Evolutionary conservation across 2,329 filamentous ascomycete genomes (phyloP), one percentile per base, ranked within the genome.

Genomic region (Fusarium begoniae): DNA sequence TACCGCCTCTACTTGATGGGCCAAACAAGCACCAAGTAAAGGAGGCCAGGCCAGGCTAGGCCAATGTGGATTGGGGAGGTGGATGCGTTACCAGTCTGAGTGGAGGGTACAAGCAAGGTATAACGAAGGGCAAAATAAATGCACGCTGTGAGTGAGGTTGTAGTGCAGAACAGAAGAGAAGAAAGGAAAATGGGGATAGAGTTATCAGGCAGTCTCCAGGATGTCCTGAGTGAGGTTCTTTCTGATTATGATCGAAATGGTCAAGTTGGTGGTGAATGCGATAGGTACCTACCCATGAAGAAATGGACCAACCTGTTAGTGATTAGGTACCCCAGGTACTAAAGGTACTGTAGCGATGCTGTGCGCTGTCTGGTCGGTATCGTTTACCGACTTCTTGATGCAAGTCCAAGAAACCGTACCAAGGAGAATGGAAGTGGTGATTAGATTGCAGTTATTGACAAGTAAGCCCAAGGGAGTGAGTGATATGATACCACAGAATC

Each of bases 1-100:
- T 69, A 58, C 45, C 28, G 38, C 26, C 38, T 40, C 28, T 37
- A 60, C 62, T 58, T 32, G 17, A 43, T 45, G 62, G 59, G 30
- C 65, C 47, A 69, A 65, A 44, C 54, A 69, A 67, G 65, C 65
- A 64, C 66, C 56, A 67, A 58, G 63, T 48, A 53, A 47, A 70
- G 51, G 54, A 43, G 43, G 41, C 58, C 47, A 51, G 43, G 28
- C 53, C 45, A 66, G 48, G 35, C 59, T 30, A 66, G 47, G 38
- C 61, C 51, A 66, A 58, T 51, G 58, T 57, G 48, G 63, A 56
- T 64, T 72, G 58, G 44, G 43, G 54, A 66, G 47, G 67, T 70
- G 67, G 69, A 66, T 58, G 53, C 35, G 35, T 43, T 47, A 40
- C 48, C 55, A 66, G 37, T 28, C 50, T 40, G 32, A 50, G 56